Evolutionary conservation across 2,329 filamentous ascomycete species (phyloP).

Genomic region (Botryotinia narcissicola): DNA sequence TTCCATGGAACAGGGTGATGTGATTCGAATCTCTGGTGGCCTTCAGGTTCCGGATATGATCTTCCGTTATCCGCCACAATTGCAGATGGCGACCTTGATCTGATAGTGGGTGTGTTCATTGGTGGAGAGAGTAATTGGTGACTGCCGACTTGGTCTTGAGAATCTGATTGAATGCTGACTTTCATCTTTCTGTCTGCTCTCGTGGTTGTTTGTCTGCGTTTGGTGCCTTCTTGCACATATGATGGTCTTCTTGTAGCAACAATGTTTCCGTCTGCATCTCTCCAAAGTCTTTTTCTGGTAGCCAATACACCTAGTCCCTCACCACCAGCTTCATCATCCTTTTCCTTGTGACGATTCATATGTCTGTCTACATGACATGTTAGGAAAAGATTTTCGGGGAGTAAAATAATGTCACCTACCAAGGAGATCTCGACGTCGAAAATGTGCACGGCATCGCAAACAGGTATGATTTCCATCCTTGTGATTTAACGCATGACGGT

Average conservation of each 20-base stretch:
- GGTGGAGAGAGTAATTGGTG: conserved; percentile 20
- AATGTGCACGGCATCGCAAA: conserved; percentile 53
- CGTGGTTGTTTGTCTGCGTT: conserved; percentile 30
- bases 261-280: conserved; percentile 46
- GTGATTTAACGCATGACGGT: conserved; percentile 52
- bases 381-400: conserved; percentile 8
- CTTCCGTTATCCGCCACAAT: conserved; percentile 30
- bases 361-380: conserved; percentile 47
- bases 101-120: conserved; percentile 29
- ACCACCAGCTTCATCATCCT: conserved; percentile 50
- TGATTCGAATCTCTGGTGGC: conserved; percentile 21
- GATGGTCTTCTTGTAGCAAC: conserved; percentile 44
- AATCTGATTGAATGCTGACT: conserved; percentile 6
- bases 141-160: conserved; percentile 10
- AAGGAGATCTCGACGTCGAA: conserved; percentile 53
- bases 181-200: conserved; percentile 25
- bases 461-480: conserved; percentile 50
- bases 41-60: conserved; percentile 9
- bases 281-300: conserved; percentile 50
- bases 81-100: conserved; percentile 29
- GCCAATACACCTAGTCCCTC: conserved; percentile 47
- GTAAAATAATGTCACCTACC: conserved; percentile 41
- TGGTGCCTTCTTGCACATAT: conserved; percentile 34
- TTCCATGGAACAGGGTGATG: conserved; percentile 27
- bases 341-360: conserved; percentile 47